Percentiles rank a stretch among this genome's conserved stretches.
These are phyloP conservation scores for Talaromyces proteolyticus DNA, from an alignment of 495 filamentous ascomycete species.

Conservation along the genomic window DNA sequence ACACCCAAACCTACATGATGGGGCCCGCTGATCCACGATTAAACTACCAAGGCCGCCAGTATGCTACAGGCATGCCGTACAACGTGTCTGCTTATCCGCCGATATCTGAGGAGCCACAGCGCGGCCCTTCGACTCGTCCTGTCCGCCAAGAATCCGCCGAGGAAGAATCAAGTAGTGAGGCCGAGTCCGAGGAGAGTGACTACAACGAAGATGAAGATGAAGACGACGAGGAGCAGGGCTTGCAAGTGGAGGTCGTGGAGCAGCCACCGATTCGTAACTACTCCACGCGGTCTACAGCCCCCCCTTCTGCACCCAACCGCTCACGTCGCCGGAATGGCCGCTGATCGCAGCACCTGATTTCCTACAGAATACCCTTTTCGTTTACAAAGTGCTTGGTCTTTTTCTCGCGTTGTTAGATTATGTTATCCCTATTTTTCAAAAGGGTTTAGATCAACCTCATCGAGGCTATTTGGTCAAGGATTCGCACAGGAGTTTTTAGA, in stretches of 20 bases:
- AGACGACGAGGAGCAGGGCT: slow-evolving; percentile 22
- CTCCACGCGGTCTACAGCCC: background rate
- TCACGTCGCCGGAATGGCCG: background rate
- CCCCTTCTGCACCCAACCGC: no score
- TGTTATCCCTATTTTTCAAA: background rate
- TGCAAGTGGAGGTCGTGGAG: slow-evolving; percentile 21
- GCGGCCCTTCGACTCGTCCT: background rate
- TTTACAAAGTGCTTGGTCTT: background rate
- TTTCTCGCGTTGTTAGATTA: background rate
- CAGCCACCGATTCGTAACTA: background rate
- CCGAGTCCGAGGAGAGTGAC: slow-evolving; percentile 5
- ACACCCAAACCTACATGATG: slow-evolving; percentile 16
- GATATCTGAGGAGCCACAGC: slow-evolving; percentile 14
- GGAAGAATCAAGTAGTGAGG: slow-evolving; percentile 13
- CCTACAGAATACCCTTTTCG: background rate
- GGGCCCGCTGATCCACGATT: slow-evolving; percentile 20
- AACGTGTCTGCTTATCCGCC: slow-evolving; percentile 15
- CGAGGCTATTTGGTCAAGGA: background rate
- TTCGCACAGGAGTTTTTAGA: background rate
- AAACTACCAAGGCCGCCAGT: slow-evolving; percentile 11
- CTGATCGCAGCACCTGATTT: background rate
- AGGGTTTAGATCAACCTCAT: background rate
- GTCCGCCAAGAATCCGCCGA: background rate
- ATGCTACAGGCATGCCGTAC: slow-evolving; percentile 12
- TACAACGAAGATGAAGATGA: slow-evolving; percentile 17